These are phyloP conservation scores for Penicillium concentricum DNA, from an alignment of 2,329 filamentous ascomycete genomes.

Conservation along the genomic window DNA sequence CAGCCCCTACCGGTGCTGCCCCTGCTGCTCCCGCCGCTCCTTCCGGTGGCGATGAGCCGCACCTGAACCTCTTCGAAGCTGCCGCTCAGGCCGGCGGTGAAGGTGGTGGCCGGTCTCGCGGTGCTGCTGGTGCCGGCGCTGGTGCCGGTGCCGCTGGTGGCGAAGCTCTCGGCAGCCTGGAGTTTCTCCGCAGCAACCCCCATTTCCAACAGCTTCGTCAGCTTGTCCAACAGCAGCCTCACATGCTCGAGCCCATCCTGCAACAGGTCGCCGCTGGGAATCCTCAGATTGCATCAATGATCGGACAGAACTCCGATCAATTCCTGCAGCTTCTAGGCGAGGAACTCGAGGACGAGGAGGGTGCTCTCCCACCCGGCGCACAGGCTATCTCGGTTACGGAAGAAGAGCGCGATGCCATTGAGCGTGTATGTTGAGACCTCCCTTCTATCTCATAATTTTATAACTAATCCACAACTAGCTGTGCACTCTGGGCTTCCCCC, in stretches of 20 bases:
- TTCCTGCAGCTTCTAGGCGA: constrained; percentile 90
- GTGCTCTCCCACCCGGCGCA: constrained; percentile 73
- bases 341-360: constrained; percentile 74
- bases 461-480: constrained; percentile 55
- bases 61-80: constrained; percentile 86
- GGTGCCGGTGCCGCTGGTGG: constrained; percentile 52
- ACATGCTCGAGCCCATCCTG: constrained; percentile 97
- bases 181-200: constrained; percentile 90
- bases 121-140: constrained; percentile 35
- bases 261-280: constrained; percentile 95
- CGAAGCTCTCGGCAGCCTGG: constrained; percentile 71
- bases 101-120: constrained; percentile 34
- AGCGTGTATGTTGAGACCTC: constrained; percentile 65
- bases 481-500: constrained; percentile 87
- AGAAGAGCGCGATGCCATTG: constrained; percentile 95
- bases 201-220: constrained; percentile 98
- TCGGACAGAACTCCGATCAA: constrained; percentile 86
- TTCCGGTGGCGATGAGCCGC: constrained; percentile 53
- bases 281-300: constrained; percentile 88
- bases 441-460: neutral
- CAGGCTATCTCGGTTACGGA: constrained; percentile 90
- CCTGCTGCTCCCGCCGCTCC: constrained; percentile 36
- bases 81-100: constrained; percentile 68
- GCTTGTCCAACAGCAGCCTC: constrained; percentile 94
- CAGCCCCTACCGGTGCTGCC: constrained; percentile 38